Conservation (phyloP, 768 basidiomycete species). For the Calvatia gigantea region DNA sequence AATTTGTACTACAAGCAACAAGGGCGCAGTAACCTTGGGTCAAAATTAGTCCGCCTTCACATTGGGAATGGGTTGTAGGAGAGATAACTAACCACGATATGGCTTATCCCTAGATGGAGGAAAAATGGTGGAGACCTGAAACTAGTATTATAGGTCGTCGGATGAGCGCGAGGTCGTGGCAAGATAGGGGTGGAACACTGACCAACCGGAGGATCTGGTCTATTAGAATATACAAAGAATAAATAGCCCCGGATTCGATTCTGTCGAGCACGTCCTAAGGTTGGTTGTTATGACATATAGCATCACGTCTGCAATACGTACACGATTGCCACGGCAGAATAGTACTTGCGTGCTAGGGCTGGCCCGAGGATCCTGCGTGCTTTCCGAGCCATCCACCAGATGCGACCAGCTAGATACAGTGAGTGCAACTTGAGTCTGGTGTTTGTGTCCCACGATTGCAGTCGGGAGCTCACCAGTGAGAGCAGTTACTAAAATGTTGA, state of each 20-base stretch:
- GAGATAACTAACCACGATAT: conserved; percentile 10
- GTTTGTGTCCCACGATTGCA: too few species aligned
- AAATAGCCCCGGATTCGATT: conserved; percentile 35
- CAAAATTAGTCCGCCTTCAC: neutral
- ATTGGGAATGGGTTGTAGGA: neutral
- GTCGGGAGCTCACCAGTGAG: conserved; percentile 30
- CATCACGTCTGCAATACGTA: too few species aligned
- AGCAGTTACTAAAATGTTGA: conserved; percentile 31
- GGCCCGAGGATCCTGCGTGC: conserved; percentile 23
- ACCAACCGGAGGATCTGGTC: neutral
- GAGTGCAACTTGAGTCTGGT: too few species aligned
- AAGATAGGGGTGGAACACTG: neutral
- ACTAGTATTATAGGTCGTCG: neutral
- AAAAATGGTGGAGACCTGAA: conserved; percentile 11
- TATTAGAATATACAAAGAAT: conserved; percentile 20
- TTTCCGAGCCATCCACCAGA: conserved; percentile 29
- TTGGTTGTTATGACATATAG: too few species aligned
- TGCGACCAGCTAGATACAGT: conserved; percentile 31
- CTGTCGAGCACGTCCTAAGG: conserved; percentile 21
- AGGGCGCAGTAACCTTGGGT: neutral
- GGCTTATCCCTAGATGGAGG: conserved; percentile 24
- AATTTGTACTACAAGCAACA: neutral
- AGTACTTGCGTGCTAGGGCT: conserved; percentile 27
- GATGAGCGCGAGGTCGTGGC: neutral
- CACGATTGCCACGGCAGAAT: conserved; percentile 32